Evolutionary conservation across 1,284 basidiomycete genomes (phyloP), one percentile per base, ranked within the genome.

Genomic region (Boletus holoroseus): DNA sequence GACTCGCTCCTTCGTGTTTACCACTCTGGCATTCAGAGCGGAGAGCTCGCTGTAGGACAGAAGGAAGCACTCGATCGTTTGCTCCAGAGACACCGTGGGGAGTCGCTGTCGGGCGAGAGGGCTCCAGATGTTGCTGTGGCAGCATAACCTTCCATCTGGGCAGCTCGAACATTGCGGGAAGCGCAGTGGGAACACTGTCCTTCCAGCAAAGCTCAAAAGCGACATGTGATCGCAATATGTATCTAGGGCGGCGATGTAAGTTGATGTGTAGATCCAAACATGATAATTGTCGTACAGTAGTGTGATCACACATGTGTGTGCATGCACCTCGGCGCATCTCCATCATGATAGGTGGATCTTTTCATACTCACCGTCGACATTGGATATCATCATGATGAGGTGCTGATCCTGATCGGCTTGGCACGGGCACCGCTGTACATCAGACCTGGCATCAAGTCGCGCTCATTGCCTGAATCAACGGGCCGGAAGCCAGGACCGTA

Each of bases 1-100:
- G 96, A 99, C 72, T 91, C 90, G 35, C 86, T 99, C 43, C 79
- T 99, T 38, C 91, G 96, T 68, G 81, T 98, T 39, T 97, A 95
- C 72, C 92, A 94, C 77, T 87, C 88, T 41, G 91, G 86, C 34
- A 91, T 94, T 66, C 82, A 88, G 67, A 85, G 83, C 41, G 92
- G 92, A 55, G 83, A 89, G 68, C 85, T 95, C 58, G 83, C 81
- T 49, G 83, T 94, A 44, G 92, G 92, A 31, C 90, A 94, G 72
- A 87, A 87, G 73, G 87, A 88, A 65, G 85, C 88, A 15, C 76
- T 95, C 38, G 91, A 94, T 69, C 78, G 83, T 53, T 75, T 94
- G 13, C 77, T 95, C 59, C 79, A 77, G 71, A 78, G 79, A 72
- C 88, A 91, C 71, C 79, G 83, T 45, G 78, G 81, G 35, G 54